Evolutionary conservation across 768 basidiomycete genomes (phyloP).

Genomic region (Lentinula sp.): DNA sequence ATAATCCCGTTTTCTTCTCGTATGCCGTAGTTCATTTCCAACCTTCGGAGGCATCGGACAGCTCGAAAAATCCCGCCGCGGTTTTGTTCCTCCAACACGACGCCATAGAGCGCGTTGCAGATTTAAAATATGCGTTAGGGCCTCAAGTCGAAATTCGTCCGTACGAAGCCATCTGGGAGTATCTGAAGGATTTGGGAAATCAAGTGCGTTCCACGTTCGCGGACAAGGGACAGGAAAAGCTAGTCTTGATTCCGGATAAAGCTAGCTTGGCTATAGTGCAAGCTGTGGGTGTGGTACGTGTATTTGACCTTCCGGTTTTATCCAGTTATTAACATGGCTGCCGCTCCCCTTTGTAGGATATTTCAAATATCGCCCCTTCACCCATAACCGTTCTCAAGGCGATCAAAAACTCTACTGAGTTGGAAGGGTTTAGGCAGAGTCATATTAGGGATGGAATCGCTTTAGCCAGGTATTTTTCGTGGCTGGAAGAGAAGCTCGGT

Average conservation of each 20-base stretch:
- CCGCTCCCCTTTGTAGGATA: slow-evolving; percentile 32
- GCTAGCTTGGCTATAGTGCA: slow-evolving; percentile 79
- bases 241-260: slow-evolving; percentile 67
- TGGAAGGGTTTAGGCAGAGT: slow-evolving; percentile 83
- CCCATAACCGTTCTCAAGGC: slow-evolving; percentile 77
- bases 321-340: neutral
- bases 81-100: slow-evolving; percentile 65
- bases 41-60: slow-evolving; percentile 10
- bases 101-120: slow-evolving; percentile 37
- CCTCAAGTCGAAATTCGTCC: slow-evolving; percentile 57
- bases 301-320: neutral
- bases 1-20: slow-evolving; percentile 88
- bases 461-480: slow-evolving; percentile 84
- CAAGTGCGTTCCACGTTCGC: neutral
- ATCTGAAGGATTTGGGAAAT: slow-evolving; percentile 46
- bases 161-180: slow-evolving; percentile 63
- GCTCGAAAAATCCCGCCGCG: slow-evolving; percentile 29
- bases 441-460: slow-evolving; percentile 91
- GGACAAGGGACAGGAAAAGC: slow-evolving; percentile 35
- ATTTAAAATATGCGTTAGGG: slow-evolving; percentile 37
- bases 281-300: slow-evolving; percentile 63
- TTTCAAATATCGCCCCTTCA: slow-evolving; percentile 57
- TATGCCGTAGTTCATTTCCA: slow-evolving; percentile 69
- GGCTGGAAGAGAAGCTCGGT: slow-evolving; percentile 83
- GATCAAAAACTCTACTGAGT: slow-evolving; percentile 74